A percentile compares a stretch with the other conserved stretches of the same genome.
Conservation (phyloP, 129 eudicot genomes). For the Cynara cardunculus region DNA sequence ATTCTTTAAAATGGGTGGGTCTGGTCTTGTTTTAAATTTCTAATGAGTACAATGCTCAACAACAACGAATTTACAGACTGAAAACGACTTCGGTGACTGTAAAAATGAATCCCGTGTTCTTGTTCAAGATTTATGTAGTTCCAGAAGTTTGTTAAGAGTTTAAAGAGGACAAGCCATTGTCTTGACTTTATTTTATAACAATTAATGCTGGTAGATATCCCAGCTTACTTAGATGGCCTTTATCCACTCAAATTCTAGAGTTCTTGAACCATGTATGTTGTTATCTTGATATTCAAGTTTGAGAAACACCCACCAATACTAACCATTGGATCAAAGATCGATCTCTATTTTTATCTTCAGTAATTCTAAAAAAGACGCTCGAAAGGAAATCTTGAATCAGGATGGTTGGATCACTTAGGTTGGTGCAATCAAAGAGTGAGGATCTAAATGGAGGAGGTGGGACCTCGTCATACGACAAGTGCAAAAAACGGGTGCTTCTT, state of each 20-base stretch:
- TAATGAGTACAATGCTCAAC: constrained; percentile 4
- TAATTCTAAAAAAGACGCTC: background rate
- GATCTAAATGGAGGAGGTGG: constrained; percentile 22
- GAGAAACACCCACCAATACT: background rate
- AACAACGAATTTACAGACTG: constrained; percentile 26
- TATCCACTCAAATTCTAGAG: constrained; percentile 33
- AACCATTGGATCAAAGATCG: constrained; percentile 6
- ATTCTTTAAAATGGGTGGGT: constrained; percentile 38
- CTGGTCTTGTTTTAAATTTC: constrained; percentile 9
- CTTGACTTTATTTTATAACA: constrained; percentile 25
- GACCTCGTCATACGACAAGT: constrained; percentile 12
- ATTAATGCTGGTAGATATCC: constrained; percentile 26
- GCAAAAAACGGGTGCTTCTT: constrained; percentile 20
- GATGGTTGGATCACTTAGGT: constrained; percentile 13
- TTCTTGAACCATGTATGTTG: constrained; percentile 17
- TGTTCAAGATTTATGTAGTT: constrained; percentile 20
- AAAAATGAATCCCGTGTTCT: constrained; percentile 14
- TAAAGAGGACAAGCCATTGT: constrained; percentile 16
- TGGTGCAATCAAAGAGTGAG: constrained; percentile 14
- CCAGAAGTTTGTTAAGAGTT: constrained; percentile 21
- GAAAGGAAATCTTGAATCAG: background rate
- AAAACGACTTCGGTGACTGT: constrained; percentile 36
- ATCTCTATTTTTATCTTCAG: constrained; percentile 2
- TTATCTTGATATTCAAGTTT: constrained; percentile 26
- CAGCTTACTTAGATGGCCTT: constrained; percentile 28